These are phyloP conservation scores for Botryotinia convoluta DNA, from an alignment of 2,329 filamentous ascomycete species.

Conservation along the genomic window DNA sequence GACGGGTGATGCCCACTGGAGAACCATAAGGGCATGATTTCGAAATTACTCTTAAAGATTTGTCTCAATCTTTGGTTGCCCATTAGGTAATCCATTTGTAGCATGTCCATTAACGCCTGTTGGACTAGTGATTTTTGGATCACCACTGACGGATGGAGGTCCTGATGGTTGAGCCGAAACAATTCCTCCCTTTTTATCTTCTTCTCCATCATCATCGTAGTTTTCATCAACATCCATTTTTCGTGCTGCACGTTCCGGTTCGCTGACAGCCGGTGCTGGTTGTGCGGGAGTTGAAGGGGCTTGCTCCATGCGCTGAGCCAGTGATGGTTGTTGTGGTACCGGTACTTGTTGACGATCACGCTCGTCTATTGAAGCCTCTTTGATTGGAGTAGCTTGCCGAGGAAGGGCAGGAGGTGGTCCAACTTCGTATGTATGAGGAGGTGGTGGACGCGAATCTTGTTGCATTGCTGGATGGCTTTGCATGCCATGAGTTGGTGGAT, in stretches of 20 bases:
- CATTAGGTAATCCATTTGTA: constrained; percentile 36
- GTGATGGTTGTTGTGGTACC: constrained; percentile 25
- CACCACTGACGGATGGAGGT: constrained; percentile 42
- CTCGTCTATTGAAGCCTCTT: constrained; percentile 59
- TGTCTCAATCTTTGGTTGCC: constrained; percentile 35
- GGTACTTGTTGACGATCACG: constrained; percentile 41
- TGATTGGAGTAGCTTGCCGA: constrained; percentile 35
- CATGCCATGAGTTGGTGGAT: constrained; percentile 62
- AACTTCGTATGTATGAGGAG: constrained; percentile 51
- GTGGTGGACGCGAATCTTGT: constrained; percentile 47
- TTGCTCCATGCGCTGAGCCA: constrained; percentile 41
- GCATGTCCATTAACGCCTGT: constrained; percentile 39
- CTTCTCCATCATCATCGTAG: constrained; percentile 91
- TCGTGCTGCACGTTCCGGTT: constrained; percentile 78
- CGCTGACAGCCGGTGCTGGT: constrained; percentile 54
- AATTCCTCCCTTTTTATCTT: constrained; percentile 65
- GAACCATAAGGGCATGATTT: neutral
- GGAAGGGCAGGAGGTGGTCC: constrained; percentile 42
- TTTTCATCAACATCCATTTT: constrained; percentile 98
- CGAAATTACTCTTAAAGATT: constrained; percentile 12
- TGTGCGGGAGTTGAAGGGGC: constrained; percentile 41
- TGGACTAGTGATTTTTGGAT: constrained; percentile 53
- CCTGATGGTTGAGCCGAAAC: constrained; percentile 46
- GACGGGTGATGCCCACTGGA: neutral
- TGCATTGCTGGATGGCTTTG: constrained; percentile 61